Evolutionary conservation across 2,329 filamentous ascomycete genomes (phyloP).

Genomic region (Geosmithia morbida): DNA sequence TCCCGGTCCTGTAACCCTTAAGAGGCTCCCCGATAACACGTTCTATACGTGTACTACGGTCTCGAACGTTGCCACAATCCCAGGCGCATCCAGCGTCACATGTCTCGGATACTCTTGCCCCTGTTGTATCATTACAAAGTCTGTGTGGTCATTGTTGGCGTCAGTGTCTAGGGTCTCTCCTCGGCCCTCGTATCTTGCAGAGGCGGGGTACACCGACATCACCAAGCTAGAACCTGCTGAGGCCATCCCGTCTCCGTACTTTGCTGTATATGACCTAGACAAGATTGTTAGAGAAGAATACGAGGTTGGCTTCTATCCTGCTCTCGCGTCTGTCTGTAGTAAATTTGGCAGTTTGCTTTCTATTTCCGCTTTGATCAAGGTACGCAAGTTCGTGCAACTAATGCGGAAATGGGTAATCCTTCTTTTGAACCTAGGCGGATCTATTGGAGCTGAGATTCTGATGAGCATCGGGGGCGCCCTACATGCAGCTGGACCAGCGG

Average conservation of each 20-base stretch:
- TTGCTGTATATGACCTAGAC: constrained; percentile 43
- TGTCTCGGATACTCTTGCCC: too few relatives aligned
- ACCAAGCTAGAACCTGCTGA: constrained; percentile 14
- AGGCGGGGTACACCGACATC: constrained; percentile 16
- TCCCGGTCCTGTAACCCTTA: too few relatives aligned
- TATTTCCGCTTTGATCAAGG: background rate
- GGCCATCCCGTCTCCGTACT: constrained; percentile 11
- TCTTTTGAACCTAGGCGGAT: constrained; percentile 13
- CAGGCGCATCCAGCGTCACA: too few relatives aligned
- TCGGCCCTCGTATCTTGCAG: constrained; percentile 11
- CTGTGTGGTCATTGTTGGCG: constrained; percentile 26
- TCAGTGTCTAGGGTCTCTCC: constrained; percentile 14
- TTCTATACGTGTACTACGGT: too few relatives aligned
- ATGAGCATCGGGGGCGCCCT: constrained; percentile 15
- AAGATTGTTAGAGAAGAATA: constrained; percentile 47
- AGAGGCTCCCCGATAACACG: too few relatives aligned
- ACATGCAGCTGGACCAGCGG: constrained; percentile 17
- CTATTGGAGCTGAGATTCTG: constrained; percentile 26
- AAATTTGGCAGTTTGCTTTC: background rate
- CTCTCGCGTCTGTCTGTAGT: constrained; percentile 30
- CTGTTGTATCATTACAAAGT: background rate
- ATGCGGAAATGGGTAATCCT: background rate
- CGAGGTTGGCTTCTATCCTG: constrained; percentile 38
- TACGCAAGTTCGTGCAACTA: background rate
- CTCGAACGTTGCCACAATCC: too few relatives aligned